Evolutionary conservation across 2,329 filamentous ascomycete genomes (phyloP), one percentile per base, ranked within the genome.

Genomic region (Pseudocercospora cruenta): DNA sequence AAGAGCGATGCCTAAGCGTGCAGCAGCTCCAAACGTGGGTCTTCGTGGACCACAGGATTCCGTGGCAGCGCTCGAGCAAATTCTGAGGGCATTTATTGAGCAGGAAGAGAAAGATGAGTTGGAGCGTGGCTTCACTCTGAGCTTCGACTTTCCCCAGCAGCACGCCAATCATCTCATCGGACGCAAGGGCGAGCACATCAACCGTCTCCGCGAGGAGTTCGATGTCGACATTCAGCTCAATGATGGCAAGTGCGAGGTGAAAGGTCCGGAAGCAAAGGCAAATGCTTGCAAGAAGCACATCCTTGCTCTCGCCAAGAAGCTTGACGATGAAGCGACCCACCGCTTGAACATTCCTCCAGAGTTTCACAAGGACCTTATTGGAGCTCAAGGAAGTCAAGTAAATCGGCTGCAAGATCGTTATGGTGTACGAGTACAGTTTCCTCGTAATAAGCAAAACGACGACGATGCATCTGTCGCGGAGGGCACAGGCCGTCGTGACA

Each of bases 401-500:
- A 95, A 95, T 81, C 90, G 92, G 71, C 87, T 99, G 24, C 94
- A 99, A 80, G 92, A 90, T 63, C 91, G 94, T 55, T 97, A 99
- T 84, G 90, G 91, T 76, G 95, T 99, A 49, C 89, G 94, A 69
- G 95, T 99, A 73, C 94, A 97, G 82, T 99, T 99, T 84, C 95
- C 95, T 47, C 92, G 93, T 77, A 83, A 85, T 58, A 81, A 78
- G 49, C 73, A 76, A 59, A 74, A 74, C 60, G 78, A 77, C 58
- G 78, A 86, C 66, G 91, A 95, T 66, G 93, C 96, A 64, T 86
- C 89, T 65, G 86, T 86, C 68, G 86, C 84, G 14, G 93, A 94
- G 72, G 89, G 86, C 43, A 84, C 85, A 28, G 91, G 89, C 69
- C 88, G 87, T 68, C 79, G 82, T 60, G 83, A 84, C 66, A 87